Evolutionary conservation across 768 basidiomycete species (phyloP), one percentile per base, ranked within the genome.

Genomic region (Boletus patriciae): DNA sequence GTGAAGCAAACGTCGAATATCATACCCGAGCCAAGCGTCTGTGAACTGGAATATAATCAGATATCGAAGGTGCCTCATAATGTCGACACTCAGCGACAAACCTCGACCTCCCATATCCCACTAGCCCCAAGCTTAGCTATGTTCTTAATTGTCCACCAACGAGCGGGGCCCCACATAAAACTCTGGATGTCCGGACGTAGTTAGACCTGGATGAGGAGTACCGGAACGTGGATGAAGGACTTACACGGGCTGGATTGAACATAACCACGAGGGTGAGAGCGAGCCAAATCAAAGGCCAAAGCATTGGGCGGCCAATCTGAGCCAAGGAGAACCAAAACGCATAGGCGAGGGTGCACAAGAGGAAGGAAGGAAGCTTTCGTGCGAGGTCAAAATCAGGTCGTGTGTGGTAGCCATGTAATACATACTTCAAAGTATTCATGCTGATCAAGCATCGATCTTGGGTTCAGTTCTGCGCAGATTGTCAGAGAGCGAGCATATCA

Each of bases 11-110:
- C 10, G 1, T 46, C 42, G 9, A 16, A n/a, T 40, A 31, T 66
- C 80, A 51, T 70, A 90, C 89, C 89, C 92, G 68, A 93, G 78
- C 92, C 92, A 94, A 83, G 92, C 91, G 76, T 92, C 91, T 12
- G 87, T 74, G 68, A 94, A 94, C 86, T 90, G 56, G 0, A 46
- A 49, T 21, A 33, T 11, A 25, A 50, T 61, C 57, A 58, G 55
- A 57, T 36, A 44, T 43, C 7, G 25, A 46, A 36, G 41, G 7
- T 31, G 25, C 23, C 9, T 33, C n/a, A 46, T 42, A 34, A 52
- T 42, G 49, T 27, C 37, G 16, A 34, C 9, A 42, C n/a, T 21
- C 11, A 29, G 9, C 15, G 36, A 59, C 54, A 65, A 61, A 90
- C 90, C 80, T 92, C 91, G 54, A 95, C 93, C 15, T 75, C 77